phyloP scores from a whole-genome alignment of 2,329 filamentous ascomycete genomes.

The Penicillium glabrum region DNA sequence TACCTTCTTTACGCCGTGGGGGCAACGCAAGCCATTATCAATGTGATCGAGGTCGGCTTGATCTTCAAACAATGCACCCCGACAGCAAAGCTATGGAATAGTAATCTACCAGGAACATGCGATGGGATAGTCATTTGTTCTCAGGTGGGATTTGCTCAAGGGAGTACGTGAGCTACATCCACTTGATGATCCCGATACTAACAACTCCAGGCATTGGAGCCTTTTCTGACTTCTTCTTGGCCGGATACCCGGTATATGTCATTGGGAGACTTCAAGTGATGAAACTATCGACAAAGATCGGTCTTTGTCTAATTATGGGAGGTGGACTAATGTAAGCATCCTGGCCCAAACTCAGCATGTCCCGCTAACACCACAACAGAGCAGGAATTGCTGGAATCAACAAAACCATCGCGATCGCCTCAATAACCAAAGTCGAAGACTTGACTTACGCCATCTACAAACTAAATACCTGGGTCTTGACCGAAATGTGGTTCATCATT shows the following conservation, averaged over 20 bases:
- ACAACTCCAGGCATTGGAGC: slow-evolving; percentile 10
- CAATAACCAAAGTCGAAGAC: slow-evolving; percentile 9
- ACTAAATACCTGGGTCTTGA: slow-evolving; percentile 20
- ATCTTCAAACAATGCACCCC: slow-evolving; percentile 18
- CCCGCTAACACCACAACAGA: not conserved
- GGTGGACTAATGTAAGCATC: slow-evolving; percentile 16
- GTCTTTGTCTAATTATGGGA: slow-evolving; percentile 19
- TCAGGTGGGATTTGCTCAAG: slow-evolving; percentile 17
- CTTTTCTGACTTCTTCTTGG: slow-evolving; percentile 14
- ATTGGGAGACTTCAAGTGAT: slow-evolving; percentile 19
- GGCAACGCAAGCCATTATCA: slow-evolving; percentile 10
- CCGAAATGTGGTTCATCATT: slow-evolving; percentile 24
- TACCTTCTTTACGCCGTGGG: slow-evolving; percentile 16
- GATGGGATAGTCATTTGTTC: slow-evolving; percentile 11
- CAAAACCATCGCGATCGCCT: slow-evolving; percentile 18
- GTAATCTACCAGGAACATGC: slow-evolving; percentile 9
- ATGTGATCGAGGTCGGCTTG: slow-evolving; percentile 13
- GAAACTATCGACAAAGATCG: slow-evolving; percentile 15
- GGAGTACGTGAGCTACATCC: slow-evolving; percentile 6
- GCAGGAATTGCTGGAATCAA: slow-evolving; percentile 20
- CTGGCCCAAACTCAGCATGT: not conserved
- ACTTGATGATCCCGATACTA: not conserved
- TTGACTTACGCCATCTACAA: slow-evolving; percentile 16
- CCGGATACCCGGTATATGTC: slow-evolving; percentile 17
- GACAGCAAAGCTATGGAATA: slow-evolving; percentile 13